Base-by-base conservation (phyloP, 805 yeast species). In the Wickerhamiella spandovensis region DNA sequence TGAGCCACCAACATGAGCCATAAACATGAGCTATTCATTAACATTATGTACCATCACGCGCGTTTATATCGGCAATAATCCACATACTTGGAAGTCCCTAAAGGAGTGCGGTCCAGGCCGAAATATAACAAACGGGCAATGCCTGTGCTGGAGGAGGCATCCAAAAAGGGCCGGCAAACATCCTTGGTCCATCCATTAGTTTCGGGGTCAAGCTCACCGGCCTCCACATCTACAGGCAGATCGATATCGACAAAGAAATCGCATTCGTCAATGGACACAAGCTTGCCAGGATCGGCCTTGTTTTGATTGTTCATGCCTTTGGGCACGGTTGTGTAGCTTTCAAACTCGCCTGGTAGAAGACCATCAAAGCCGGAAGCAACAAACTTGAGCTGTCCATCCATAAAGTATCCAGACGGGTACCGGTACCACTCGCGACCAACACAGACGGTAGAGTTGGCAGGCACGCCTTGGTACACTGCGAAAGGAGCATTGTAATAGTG, bases 361-460 rank as follows among this genome's bases (percentile, higher is more conserved):
- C 97, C 97, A 62, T 81, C 77, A 65, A 89, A 90, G 1, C 90
- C 92, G 51, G 87, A 80, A 50, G 72, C 69, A 9, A 84, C 77
- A 64, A 86, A 90, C 58, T 71, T 70, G 22, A 87, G 67, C 58
- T 73, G 73, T 4, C 76, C 73, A 3, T 84, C 81, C 22, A 90
- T 67, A 61, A 89, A 86, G 62, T 88, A 84, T 0, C 96, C 88
- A 0, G 84, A 79, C 9, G 97, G 96, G 65, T 71, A 89, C 61
- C 90, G 84, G 61, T 86, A 87, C 97, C 97, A 89, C 67, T 90
- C 97, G 52, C 95, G 75, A 2, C 96, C 97, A n/a, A 84, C 73
- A 65, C 97, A 90, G 0, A 90, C 82, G 56, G 78, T 82, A 6
- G 60, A 51, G 18, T 61, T 50, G 1, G 54, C 51, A 24, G 74